Base-by-base conservation (phyloP, 2,329 filamentous ascomycete species). In the Ophiocordyceps camponoti-floridani region DNA sequence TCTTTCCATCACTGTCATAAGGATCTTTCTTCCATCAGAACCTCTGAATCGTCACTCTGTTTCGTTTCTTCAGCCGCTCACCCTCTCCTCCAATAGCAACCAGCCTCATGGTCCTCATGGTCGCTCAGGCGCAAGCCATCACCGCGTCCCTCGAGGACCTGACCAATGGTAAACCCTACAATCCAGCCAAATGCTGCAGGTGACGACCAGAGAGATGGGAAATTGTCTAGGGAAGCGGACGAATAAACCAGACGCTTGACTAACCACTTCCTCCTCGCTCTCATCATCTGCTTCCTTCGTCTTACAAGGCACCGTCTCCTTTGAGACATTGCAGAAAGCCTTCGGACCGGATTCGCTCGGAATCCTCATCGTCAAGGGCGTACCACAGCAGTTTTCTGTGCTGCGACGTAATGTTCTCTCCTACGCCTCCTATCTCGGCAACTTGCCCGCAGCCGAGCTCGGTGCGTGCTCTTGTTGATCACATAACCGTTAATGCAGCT, bases 281-380 rank as follows among this genome's bases (percentile, higher is more conserved):
- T 18, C 6, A 16, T 14, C 2, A 2, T 18, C 6, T 38, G 2
- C 1, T 18, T 4, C 18, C 14, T 8, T 8, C 35, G 5, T 38
- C 35, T 18, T 38, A 8, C 5, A 38, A 84, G 82, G 77, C 18
- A 73, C 71, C 46, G 69, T 89, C 41, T 70, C 81, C 0, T 81
- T 85, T 44, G 71, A 75, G 46, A 73, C 74, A 0, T 70, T 91
- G 11, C 75, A 84, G 53, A 63, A 82, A 52, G 91, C 91, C 0
- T 96, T 98, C 58, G 91, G 91, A 0, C 86, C 88, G 1, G 77
- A 84, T 26, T 94, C 87, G 2, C 69, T 96, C 12, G 91, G 91
- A 0, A 94, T 98, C 44, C 80, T 98, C 45, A 68, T 96, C n/a
- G 88, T 98, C 42, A 86, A 83, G 58, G 84, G 87, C 57, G 75